Base-by-base conservation (phyloP, 768 basidiomycete genomes). In the Boletus coccyginus region DNA sequence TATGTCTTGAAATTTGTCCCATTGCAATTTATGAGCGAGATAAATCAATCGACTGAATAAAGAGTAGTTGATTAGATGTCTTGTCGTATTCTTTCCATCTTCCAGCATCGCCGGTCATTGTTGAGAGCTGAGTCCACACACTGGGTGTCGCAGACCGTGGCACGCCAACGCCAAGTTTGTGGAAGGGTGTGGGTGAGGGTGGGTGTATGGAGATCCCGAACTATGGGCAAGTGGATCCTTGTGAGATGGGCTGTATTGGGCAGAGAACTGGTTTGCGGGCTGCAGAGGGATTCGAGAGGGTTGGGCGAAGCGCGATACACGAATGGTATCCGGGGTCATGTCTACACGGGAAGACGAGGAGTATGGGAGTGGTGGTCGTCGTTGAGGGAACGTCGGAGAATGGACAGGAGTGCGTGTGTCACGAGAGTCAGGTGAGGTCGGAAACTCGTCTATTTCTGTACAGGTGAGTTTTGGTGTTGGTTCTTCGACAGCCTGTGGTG, bases 281-380 rank as follows among this genome's bases (percentile, higher is more conserved):
- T 63, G 62, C 0, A 72, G 52, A 2, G 69, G 65, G n/a, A 62
- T 53, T 31, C 70, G 59, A 46, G 66, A 51, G 5, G 59, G 33
- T 17, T 49, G 63, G 16, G 44, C 36, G 13, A 50, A 56, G 27
- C 67, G 70, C 1, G 75, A 69, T 17, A 67, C 69, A 29, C 79
- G 75, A 14, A 78, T 71, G 33, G 79, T 78, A 6, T 78, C 77
- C 6, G 68, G 63, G 21, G 68, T 68, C 27, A 75, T 68, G 54
- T 76, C 76, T 11, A 70, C 56, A 44, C 71, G 72, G 27, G 77
- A 73, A 40, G 78, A 73, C 13, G 77, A 65, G 3, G 68, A 62
- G 32, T 74, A 75, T 1, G 63, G 43, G 36, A 57, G 17, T 12
- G 51, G 46, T 5, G 56, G 38, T 35, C 36, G 57, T 35, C 44